Evolutionary conservation across 2,329 filamentous ascomycete genomes (phyloP).

Genomic region (Fusarium fujikuroi): DNA sequence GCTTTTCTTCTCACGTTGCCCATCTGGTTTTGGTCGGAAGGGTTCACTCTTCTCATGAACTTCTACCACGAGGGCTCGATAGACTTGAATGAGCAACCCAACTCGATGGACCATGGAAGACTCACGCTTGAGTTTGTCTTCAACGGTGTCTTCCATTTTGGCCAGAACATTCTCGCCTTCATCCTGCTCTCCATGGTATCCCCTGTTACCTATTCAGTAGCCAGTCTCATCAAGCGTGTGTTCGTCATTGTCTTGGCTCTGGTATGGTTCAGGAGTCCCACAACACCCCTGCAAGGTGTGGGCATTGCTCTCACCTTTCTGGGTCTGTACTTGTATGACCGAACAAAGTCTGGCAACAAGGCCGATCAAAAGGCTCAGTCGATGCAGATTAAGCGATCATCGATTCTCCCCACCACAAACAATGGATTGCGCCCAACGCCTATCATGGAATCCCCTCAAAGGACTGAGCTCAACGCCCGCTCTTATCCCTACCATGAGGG

Average conservation of each 20-base stretch:
- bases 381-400: constrained; percentile 49
- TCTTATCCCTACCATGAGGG: constrained; percentile 59
- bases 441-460: constrained; percentile 38
- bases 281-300: constrained; percentile 82
- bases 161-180: constrained; percentile 95
- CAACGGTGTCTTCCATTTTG: constrained; percentile 97
- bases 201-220: constrained; percentile 96
- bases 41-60: constrained; percentile 79
- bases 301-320: constrained; percentile 91
- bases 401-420: constrained; percentile 74
- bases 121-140: constrained; percentile 88
- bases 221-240: constrained; percentile 94
- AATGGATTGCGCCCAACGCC: constrained; percentile 45
- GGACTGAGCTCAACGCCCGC: constrained; percentile 44
- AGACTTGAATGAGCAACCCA: constrained; percentile 65
- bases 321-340: constrained; percentile 94
- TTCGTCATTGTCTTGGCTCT: constrained; percentile 97
- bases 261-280: constrained; percentile 93
- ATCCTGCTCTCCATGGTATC: constrained; percentile 91
- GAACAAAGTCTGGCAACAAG: constrained; percentile 87
- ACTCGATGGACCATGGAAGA: constrained; percentile 80
- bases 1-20: constrained; percentile 89
- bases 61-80: constrained; percentile 85
- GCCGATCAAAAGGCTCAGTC: constrained; percentile 84
- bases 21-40: constrained; percentile 94